phyloP scores from a whole-genome alignment of 2,329 filamentous ascomycete genomes.

The Fusarium sp. region DNA sequence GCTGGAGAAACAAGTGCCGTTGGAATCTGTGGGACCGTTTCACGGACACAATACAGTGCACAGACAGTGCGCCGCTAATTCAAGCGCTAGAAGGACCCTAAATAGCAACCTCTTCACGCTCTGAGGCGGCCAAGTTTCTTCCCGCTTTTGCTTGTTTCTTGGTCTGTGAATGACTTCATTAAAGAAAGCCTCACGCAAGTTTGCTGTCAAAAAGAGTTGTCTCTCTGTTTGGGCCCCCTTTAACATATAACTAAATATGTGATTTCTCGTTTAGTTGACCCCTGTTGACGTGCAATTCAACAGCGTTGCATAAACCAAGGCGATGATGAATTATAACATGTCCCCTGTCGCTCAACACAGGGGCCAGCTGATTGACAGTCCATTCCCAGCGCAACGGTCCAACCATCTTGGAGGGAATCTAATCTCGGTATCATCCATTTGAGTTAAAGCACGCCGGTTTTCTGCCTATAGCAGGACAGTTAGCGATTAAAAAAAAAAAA shows the following conservation, averaged over 20 bases:
- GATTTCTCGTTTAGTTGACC: background rate
- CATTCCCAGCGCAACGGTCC: constrained; percentile 45
- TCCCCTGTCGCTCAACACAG: constrained; percentile 26
- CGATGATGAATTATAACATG: constrained; percentile 22
- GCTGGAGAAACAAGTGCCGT: constrained; percentile 44
- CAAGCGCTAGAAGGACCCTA: constrained; percentile 21
- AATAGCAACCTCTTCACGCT: constrained; percentile 11
- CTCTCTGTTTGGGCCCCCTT: constrained; percentile 8
- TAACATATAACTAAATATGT: background rate
- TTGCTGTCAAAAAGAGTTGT: background rate
- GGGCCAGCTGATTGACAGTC: constrained; percentile 28
- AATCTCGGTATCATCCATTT: constrained; percentile 45
- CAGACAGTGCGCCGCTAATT: constrained; percentile 34
- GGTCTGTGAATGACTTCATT: constrained; percentile 26
- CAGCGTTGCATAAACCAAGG: constrained; percentile 5
- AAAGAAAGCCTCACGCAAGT: background rate
- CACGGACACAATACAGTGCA: constrained; percentile 30
- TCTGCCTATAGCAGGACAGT: constrained; percentile 13
- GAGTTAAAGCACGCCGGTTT: constrained; percentile 34
- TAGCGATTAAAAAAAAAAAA: constrained; percentile 10
- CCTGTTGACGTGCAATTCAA: constrained; percentile 13
- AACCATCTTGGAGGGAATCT: constrained; percentile 34
- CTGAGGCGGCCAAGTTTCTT: constrained; percentile 20
- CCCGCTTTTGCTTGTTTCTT: constrained; percentile 1
- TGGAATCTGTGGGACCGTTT: constrained; percentile 32